Evolutionary conservation across 805 yeast species (phyloP), one percentile per base, ranked within the genome.

Genomic region (Lipomyces japonicus): DNA sequence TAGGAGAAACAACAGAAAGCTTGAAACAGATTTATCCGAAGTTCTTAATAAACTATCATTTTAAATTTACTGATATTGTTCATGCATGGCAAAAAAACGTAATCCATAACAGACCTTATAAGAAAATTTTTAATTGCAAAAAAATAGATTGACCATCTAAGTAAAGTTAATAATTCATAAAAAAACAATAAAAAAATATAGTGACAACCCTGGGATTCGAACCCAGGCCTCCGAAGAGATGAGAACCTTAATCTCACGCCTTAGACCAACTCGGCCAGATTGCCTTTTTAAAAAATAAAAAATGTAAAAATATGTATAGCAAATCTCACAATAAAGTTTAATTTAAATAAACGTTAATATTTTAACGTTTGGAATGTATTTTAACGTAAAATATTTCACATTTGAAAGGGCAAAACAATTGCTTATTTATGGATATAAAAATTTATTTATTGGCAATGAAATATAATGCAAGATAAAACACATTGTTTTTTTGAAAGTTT

Each of bases 201-300:
- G 55, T 80, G 86, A 80, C 79, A 80, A 78, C 81, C 80, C 84
- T 78, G 86, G 82, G 86, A 79, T 81, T 81, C 84, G 86, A 81
- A 81, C 86, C 82, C 86, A 77, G 84, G 86, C 85, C 84, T 79
- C 85, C 84, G 83, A 71, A 80, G 85, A 80, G 84, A 81, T 78
- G 80, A 77, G 82, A 82, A 79, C 85, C 82, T 80, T 77, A 77
- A 76, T 78, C 81, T 76, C 78, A 77, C 82, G 81, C 81, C 81
- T 77, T 77, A 77, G 79, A 76, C 81, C 81, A 68, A 72, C 81
- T 77, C 81, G 81, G 81, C 82, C 82, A 77, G 77, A 73, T 75
- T 76, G 75, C 79, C 81, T 37, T 35, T 25, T 9, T 22, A 19
- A 16, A 40, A 36, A 14, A 2, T 10, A 32, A 42, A 40, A 28